Conservation (phyloP, 1,284 basidiomycete species). For the Melampsora larici-populina region DNA sequence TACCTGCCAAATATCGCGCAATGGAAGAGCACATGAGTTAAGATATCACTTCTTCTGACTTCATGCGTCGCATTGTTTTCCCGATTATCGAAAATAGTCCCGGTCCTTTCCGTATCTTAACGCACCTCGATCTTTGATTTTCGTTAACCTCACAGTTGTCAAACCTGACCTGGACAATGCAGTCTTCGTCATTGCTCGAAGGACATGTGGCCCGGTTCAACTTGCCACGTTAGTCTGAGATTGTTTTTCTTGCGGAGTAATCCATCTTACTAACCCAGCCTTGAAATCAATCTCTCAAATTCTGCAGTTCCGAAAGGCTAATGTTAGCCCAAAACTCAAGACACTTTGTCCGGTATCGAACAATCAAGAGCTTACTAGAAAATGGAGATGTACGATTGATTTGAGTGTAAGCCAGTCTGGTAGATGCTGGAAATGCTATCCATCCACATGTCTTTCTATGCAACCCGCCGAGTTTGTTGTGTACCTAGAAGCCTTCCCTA, state of each 20-base stretch:
- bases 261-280: too few relatives aligned
- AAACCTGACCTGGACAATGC: constrained; percentile 32
- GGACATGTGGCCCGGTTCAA: constrained; percentile 31
- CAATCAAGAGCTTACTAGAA: constrained; percentile 18
- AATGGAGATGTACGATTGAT: not conserved
- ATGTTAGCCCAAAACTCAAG: constrained; percentile 25
- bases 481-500: too few relatives aligned
- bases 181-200: constrained; percentile 27
- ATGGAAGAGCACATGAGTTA: constrained; percentile 40
- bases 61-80: not conserved
- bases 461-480: too few relatives aligned
- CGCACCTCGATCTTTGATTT: not conserved
- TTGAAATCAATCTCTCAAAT: not conserved
- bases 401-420: not conserved
- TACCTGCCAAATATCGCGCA: constrained; percentile 32
- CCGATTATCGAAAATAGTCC: not conserved
- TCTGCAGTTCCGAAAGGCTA: constrained; percentile 13
- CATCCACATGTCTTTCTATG: too few relatives aligned
- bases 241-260: too few relatives aligned
- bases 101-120: not conserved
- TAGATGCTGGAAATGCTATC: too few relatives aligned
- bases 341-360: constrained; percentile 31
- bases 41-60: not conserved
- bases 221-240: constrained; percentile 20
- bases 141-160: constrained; percentile 7